Evolutionary conservation across 2,329 filamentous ascomycete species (phyloP).

Genomic region (Hypoxylon sp.): DNA sequence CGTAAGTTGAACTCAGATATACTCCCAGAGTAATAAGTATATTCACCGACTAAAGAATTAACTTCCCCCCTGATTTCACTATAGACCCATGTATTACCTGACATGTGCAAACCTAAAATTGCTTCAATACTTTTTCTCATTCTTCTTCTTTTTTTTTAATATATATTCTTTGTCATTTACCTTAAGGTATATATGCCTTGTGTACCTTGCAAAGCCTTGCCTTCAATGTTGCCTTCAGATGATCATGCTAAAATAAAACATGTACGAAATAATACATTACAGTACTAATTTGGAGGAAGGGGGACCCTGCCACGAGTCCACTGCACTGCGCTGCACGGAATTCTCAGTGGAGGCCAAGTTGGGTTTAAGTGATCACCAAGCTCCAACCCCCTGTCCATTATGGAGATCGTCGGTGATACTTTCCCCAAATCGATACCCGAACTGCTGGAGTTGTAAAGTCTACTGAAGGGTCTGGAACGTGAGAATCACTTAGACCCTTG

Average conservation of each 20-base stretch:
- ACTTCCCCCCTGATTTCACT: background rate
- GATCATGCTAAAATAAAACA: slow-evolving; percentile 19
- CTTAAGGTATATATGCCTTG: slow-evolving; percentile 2
- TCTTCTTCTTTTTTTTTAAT: background rate
- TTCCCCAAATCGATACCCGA: slow-evolving; percentile 46
- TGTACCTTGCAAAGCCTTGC: background rate
- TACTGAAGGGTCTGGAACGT: slow-evolving; percentile 44
- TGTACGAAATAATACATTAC: slow-evolving; percentile 32
- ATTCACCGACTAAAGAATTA: slow-evolving; percentile 13
- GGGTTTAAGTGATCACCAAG: slow-evolving; percentile 46
- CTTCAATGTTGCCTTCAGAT: slow-evolving; percentile 1
- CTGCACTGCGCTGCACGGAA: slow-evolving; percentile 30
- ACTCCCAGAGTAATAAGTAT: slow-evolving; percentile 12
- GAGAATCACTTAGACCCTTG: slow-evolving; percentile 45
- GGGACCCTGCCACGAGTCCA: slow-evolving; percentile 23
- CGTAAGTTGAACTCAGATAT: slow-evolving; percentile 14
- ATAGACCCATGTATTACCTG: background rate
- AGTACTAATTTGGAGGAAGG: slow-evolving; percentile 23
- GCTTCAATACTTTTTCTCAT: slow-evolving; percentile 3
- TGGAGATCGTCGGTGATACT: slow-evolving; percentile 44
- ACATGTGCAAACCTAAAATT: background rate
- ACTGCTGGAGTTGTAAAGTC: slow-evolving; percentile 42
- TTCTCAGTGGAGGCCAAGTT: slow-evolving; percentile 37
- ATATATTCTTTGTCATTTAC: background rate
- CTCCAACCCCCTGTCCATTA: slow-evolving; percentile 30